Evolutionary conservation across 2,329 filamentous ascomycete genomes (phyloP), one percentile per base, ranked within the genome.

Genomic region (Apiospora kogelbergensis): DNA sequence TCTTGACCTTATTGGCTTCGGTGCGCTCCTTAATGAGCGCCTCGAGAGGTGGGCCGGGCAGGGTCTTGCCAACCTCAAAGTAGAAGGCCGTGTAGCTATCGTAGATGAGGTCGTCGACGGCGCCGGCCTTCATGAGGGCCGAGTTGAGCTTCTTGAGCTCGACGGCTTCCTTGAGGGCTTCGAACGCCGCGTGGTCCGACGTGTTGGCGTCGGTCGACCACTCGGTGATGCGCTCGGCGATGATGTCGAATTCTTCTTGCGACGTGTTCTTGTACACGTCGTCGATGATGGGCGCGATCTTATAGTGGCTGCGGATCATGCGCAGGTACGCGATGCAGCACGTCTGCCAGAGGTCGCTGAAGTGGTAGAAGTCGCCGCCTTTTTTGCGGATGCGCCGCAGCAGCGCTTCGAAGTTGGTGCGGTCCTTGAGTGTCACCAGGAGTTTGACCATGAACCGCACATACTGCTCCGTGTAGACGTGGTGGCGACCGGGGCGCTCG

Each of bases 21-120:
- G 76, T 78, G 65, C 81, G 81, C 71, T 81, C 86, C 73, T 80
- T 86, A 72, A 82, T 83, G 68, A 84, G 79, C 69, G 80, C 78
- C 70, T 84, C 80, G 26, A 86, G 81, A 63, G 85, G 81, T n/a
- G 80, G 77, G 37, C 84, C 83, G 0, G 87, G 86, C 2, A 94
- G 80, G 3, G 83, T 84, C 53, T 87, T 87, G 1, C 89, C 89
- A 65, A 94, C 82, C 40, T 91, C 88, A 22, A 86, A 85, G 77
- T 93, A 96, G 20, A 97, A 84, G 65, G 89, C 86, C 1, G 93
- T 92, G 79, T 97, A 99, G 65, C 93, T 90, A 80, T 99, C 96
- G 26, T 91, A 92, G 72, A 98, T 92, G n/a, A 98, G 86, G 76
- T 99, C 96, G 75, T 99, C 96, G 60, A 98, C 95, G 11, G 91